Base-by-base conservation (phyloP, 768 basidiomycete species). In the Suillus discolor region DNA sequence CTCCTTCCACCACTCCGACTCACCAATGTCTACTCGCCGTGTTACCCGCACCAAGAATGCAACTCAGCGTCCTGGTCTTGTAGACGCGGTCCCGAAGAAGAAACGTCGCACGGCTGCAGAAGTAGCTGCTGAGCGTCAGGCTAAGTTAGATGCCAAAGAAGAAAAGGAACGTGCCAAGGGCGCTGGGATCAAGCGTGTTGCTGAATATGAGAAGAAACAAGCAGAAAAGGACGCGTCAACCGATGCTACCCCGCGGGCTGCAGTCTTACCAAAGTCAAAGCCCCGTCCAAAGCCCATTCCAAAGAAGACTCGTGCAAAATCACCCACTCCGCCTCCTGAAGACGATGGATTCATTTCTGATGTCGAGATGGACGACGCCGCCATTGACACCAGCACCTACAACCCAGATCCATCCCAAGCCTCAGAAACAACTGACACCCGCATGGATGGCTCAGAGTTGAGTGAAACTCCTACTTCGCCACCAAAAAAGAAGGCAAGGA, bases 61-160 rank as follows among this genome's bases (percentile, higher is more conserved):
- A 8, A 53, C 55, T 31, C 57, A 62, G 31, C 60, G 31, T 18
- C 67, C 67, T n/a, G 67, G 62, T 20, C 25, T 66, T 49, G 28
- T 41, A 20, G 16, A 62, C 7, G 18, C 38, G 49, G 31, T 42
- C 28, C 13, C 41, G 8, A 38, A 45, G 18, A 42, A 47, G 53
- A 68, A 68, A 18, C 31, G 20, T 57, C 13, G 42, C 28, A 66
- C 62, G 34, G 64, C 65, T 53, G 65, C 57, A 20, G 45, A 68
- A 53, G 63, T 66, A 41, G 65, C 65, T 42, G 65, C 36, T 34
- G 62, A 68, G 13, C 44, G 66, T 59, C 51, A 66, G 41, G 28
- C 11, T n/a, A 55, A 66, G 42, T 62, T 53, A 39, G 62, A 62
- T 18, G 62, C 62, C 6, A 49, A 61, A 36, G 62, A 44, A n/a